Evolutionary conservation across 306 rosid species (phyloP), one percentile per base, ranked within the genome.

Genomic region (Quercus suber): DNA sequence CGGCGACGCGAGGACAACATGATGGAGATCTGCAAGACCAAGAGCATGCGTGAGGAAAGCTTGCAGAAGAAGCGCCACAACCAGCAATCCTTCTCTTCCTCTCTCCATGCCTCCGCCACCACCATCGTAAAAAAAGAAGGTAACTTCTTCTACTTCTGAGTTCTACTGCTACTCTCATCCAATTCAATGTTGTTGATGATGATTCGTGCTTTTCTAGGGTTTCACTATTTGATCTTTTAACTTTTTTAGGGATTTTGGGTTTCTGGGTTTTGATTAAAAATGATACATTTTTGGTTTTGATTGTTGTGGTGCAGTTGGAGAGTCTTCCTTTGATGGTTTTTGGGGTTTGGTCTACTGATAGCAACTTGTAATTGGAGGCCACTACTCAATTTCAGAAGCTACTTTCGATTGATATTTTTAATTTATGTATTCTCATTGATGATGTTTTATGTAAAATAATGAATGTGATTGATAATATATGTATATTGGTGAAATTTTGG

Each of bases 11-110:
- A 93, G 84, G 98, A 93, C 82, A 90, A 91, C 76, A 85, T 91
- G 94, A 97, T 91, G 14, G 97, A 93, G 95, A 93, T 93, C 89
- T 92, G 97, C 0, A 93, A 93, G 89, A 93, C 82, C 81, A 93
- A 91, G 85, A 89, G 97, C 21, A 97, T 91, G 69, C 6, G 27
- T 2, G 27, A 27, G 27, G 27, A 93, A 82, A 93, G 97, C 80
- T 87, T 93, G 75, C 85, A 68, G 78, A 93, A 93, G 91, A 93
- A 93, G 87, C 94, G 92, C 35, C 91, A 93, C 20, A 93, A 91
- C 13, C 91, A 91, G 78, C 98, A 84, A 23, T 87, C 84, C 83
- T 91, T 93, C 75, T 61, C 89, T 52, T 55, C 85, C 76, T 63
- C 90, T 55, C 43, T 88, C 49, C 90, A 80, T 9, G 18, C 88